These are phyloP conservation scores for Besnoitia besnoiti DNA, from an alignment of 169 alveolate species.

Conservation along the genomic window DNA sequence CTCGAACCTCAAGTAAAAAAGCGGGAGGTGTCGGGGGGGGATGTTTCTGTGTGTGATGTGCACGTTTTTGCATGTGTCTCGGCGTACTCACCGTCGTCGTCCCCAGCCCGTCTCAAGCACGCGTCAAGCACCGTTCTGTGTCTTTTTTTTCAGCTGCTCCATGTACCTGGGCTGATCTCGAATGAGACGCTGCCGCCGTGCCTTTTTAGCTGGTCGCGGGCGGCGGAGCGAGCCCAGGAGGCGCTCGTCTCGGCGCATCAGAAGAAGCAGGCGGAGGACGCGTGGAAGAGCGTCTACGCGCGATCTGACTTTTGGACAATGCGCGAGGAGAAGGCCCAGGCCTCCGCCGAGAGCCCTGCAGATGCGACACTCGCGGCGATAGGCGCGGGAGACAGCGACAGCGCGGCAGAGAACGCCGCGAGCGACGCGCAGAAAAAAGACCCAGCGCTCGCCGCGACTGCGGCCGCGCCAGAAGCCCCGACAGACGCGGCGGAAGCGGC, in stretches of 20 bases:
- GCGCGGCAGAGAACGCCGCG: not conserved
- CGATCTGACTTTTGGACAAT: not conserved
- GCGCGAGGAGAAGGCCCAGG: not conserved
- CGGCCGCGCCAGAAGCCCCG: too few relatives aligned
- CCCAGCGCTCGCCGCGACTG: too few relatives aligned
- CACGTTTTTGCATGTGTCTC: too few relatives aligned
- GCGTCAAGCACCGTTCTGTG: not conserved
- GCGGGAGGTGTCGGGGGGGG: too few relatives aligned
- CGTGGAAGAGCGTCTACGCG: conserved; percentile 15
- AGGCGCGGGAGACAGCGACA: not conserved
- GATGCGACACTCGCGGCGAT: too few relatives aligned
- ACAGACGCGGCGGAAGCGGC: too few relatives aligned
- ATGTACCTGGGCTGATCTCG: conserved; percentile 50
- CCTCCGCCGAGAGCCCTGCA: too few relatives aligned
- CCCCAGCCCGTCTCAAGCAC: not conserved
- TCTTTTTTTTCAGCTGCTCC: conserved; percentile 54
- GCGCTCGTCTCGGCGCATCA: not conserved
- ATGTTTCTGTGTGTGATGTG: too few relatives aligned
- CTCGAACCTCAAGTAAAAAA: too few relatives aligned
- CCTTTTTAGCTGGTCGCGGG: conserved; percentile 44
- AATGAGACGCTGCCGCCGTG: conserved; percentile 51
- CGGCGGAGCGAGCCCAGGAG: conserved; percentile 48
- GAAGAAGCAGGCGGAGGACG: not conserved
- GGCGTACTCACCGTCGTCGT: too few relatives aligned
- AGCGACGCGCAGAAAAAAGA: not conserved